Conservation (phyloP, 148 eudicot species). For the Rhododendron griersonianum region DNA sequence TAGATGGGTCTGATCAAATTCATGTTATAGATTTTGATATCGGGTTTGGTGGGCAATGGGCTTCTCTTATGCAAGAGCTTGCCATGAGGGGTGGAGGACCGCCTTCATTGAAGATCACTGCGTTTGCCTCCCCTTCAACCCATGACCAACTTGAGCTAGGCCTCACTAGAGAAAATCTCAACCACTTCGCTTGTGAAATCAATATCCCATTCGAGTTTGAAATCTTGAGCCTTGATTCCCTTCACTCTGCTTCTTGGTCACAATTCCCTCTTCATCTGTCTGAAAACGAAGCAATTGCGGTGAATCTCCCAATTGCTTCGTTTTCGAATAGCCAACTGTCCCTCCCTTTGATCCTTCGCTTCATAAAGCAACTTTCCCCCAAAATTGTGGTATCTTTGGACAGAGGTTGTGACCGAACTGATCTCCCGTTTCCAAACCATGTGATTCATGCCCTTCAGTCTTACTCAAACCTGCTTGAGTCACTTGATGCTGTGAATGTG, state of each 20-base stretch:
- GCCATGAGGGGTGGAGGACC: slow-evolving; percentile 55
- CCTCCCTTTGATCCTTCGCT: slow-evolving; percentile 54
- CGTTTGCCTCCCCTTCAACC: slow-evolving; percentile 54
- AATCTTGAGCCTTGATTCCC: slow-evolving; percentile 50
- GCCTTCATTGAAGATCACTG: slow-evolving; percentile 63
- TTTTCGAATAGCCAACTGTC: slow-evolving; percentile 44
- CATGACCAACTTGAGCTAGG: slow-evolving; percentile 63
- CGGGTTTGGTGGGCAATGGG: slow-evolving; percentile 96
- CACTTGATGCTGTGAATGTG: slow-evolving; percentile 77
- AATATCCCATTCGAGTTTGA: slow-evolving; percentile 73
- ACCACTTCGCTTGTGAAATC: slow-evolving; percentile 70
- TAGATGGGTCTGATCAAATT: slow-evolving; percentile 59
- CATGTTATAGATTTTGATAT: slow-evolving; percentile 86
- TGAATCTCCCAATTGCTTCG: slow-evolving; percentile 62
- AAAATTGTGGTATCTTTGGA: slow-evolving; percentile 76
- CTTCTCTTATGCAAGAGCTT: slow-evolving; percentile 91
- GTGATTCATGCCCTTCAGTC: slow-evolving; percentile 72
- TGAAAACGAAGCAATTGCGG: slow-evolving; percentile 74
- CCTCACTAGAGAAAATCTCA: slow-evolving; percentile 66
- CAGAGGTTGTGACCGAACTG: slow-evolving; percentile 74
- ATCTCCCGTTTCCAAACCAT: slow-evolving; percentile 73
- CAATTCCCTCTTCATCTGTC: slow-evolving; percentile 44
- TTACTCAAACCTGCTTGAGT: slow-evolving; percentile 66
- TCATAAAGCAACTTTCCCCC: slow-evolving; percentile 65
- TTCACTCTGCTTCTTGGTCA: slow-evolving; percentile 48